Percentiles rank a stretch among this genome's conserved stretches.
These are phyloP conservation scores for Xanthoceras sorbifolium DNA, from an alignment of 345 rosid species.

Conservation along the genomic window DNA sequence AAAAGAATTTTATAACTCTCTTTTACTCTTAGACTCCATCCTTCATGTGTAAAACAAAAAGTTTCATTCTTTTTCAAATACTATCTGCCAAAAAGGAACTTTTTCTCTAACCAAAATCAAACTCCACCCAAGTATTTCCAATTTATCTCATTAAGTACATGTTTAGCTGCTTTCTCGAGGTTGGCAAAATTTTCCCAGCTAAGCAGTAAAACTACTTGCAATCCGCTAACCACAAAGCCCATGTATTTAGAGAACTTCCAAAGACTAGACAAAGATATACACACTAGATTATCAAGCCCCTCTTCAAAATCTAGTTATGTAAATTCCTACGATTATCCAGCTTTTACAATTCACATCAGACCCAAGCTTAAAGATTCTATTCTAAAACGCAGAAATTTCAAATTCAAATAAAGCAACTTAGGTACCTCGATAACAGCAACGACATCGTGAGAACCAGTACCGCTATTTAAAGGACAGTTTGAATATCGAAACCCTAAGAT, in stretches of 20 bases:
- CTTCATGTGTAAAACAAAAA: too few species aligned
- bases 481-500: constrained; percentile 55
- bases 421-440: constrained; percentile 67
- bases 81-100: background rate
- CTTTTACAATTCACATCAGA: background rate
- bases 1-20: too few species aligned
- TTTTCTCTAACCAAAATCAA: too few species aligned
- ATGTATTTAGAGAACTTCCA: background rate
- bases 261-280: background rate
- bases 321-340: background rate
- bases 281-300: background rate
- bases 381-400: background rate
- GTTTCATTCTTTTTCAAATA: background rate
- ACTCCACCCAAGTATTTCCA: too few species aligned
- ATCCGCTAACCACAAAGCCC: background rate
- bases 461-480: constrained; percentile 33
- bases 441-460: constrained; percentile 34
- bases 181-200: background rate
- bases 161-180: background rate
- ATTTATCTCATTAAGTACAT: background rate
- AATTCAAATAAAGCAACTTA: background rate
- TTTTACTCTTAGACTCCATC: too few species aligned
- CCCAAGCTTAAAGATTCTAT: background rate
- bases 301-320: background rate
- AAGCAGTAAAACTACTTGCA: constrained; percentile 4